Evolutionary conservation across 2,329 filamentous ascomycete genomes (phyloP).

Genomic region (Leptoxyphium fumago): DNA sequence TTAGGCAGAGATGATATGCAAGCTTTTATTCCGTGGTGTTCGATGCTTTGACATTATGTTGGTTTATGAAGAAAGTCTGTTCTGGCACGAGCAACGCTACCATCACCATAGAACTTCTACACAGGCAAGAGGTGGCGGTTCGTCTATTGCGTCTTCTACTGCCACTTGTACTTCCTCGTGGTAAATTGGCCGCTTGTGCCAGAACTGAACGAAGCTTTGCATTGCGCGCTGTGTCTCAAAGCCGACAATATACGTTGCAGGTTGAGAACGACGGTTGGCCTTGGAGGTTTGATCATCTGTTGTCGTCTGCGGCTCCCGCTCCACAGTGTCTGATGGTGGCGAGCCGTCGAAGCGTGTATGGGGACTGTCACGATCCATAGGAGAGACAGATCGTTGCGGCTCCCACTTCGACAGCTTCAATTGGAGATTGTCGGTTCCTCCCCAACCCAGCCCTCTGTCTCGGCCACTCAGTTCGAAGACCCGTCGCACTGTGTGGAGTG

Average conservation of each 20-base stretch:
- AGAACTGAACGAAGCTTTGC: slow-evolving; percentile 35
- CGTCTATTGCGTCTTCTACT: slow-evolving; percentile 17
- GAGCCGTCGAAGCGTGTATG: neutral
- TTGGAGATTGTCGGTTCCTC: slow-evolving; percentile 10
- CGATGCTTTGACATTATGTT: too few relatives aligned
- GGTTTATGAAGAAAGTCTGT: too few relatives aligned
- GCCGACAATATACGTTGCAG: slow-evolving; percentile 30
- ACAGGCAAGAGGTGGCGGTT: slow-evolving; percentile 26
- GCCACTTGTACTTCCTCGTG: slow-evolving; percentile 18
- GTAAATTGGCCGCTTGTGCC: slow-evolving; percentile 31
- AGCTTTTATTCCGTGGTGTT: too few relatives aligned
- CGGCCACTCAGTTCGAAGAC: slow-evolving; percentile 14
- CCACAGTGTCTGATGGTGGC: neutral
- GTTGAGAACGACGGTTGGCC: slow-evolving; percentile 29
- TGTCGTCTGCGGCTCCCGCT: neutral
- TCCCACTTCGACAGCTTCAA: slow-evolving; percentile 15
- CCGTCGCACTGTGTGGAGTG: slow-evolving; percentile 8
- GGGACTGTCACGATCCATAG: slow-evolving; percentile 1
- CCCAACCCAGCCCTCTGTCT: slow-evolving; percentile 15
- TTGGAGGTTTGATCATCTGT: slow-evolving; percentile 16
- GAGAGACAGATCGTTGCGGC: slow-evolving; percentile 2
- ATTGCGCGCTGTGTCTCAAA: slow-evolving; percentile 43
- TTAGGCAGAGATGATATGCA: too few relatives aligned
- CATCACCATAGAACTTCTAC: slow-evolving; percentile 35
- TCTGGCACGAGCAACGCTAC: neutral